phyloP scores from a whole-genome alignment of 2,329 filamentous ascomycete genomes.

The Exophiala mesophila region DNA sequence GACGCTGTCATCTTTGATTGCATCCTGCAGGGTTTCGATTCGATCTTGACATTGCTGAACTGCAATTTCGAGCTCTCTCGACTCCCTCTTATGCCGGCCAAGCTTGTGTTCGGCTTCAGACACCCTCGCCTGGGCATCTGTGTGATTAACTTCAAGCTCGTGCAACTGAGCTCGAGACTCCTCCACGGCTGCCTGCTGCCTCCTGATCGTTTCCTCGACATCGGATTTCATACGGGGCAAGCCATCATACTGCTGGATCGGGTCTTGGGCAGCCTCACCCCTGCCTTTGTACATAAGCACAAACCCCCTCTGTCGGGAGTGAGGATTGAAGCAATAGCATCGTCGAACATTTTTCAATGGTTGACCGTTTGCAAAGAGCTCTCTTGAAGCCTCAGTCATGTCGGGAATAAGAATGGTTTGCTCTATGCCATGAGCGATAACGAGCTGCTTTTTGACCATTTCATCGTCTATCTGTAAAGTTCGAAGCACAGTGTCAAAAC shows the following conservation, averaged over 20 bases:
- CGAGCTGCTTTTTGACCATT: constrained; percentile 70
- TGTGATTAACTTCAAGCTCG: constrained; percentile 48
- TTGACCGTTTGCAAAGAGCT: constrained; percentile 57
- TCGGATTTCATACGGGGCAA: constrained; percentile 76
- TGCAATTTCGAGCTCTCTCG: constrained; percentile 49
- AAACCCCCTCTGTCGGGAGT: constrained; percentile 59
- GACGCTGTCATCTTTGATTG: constrained; percentile 52
- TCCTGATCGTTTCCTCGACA: constrained; percentile 59
- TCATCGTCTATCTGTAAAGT: constrained; percentile 76
- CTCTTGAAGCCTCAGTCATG: constrained; percentile 59
- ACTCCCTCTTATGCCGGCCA: constrained; percentile 44
- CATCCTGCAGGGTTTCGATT: constrained; percentile 63
- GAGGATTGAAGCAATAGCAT: constrained; percentile 60
- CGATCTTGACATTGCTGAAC: constrained; percentile 58
- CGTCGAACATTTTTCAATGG: constrained; percentile 60
- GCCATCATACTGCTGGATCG: constrained; percentile 50
- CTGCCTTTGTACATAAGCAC: constrained; percentile 49
- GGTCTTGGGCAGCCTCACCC: constrained; percentile 48
- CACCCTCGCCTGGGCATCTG: constrained; percentile 45
- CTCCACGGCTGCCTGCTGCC: constrained; percentile 45
- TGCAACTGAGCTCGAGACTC: constrained; percentile 54
- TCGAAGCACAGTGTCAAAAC: constrained; percentile 72
- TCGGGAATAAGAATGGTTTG: constrained; percentile 73
- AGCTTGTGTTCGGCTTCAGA: constrained; percentile 49
- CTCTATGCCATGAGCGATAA: constrained; percentile 79